phyloP scores from a whole-genome alignment of 306 rosid species.

The Lablab purpureus region DNA sequence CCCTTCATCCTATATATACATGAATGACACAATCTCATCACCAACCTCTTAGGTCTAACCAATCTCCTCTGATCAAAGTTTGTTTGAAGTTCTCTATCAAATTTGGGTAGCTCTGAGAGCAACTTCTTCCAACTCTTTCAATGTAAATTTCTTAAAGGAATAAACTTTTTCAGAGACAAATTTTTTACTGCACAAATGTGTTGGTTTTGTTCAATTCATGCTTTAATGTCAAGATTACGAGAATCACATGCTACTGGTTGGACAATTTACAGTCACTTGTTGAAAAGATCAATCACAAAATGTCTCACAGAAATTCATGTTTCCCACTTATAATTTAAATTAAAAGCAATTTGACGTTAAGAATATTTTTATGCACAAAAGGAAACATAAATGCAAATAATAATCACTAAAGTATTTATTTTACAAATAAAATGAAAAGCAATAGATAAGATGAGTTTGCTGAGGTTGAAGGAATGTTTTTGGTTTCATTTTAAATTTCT shows the following conservation, averaged over 20 bases:
- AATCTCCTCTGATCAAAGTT: conserved; percentile 34
- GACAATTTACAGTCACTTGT: background rate
- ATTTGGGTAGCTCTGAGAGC: conserved; percentile 45
- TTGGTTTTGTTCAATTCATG: conserved; percentile 25
- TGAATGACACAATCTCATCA: conserved; percentile 47
- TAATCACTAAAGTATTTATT: background rate
- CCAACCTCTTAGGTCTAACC: conserved; percentile 54
- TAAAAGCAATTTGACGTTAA: background rate
- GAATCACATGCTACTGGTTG: background rate
- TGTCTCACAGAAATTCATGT: background rate
- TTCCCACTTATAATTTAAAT: background rate
- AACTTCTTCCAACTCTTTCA: conserved; percentile 51
- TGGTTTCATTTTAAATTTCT: background rate
- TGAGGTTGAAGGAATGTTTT: background rate
- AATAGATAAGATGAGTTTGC: background rate
- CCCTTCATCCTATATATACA: background rate
- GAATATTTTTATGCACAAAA: background rate
- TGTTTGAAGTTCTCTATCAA: conserved; percentile 48
- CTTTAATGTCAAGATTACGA: conserved; percentile 3
- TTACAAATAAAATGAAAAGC: background rate
- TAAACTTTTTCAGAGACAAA: too few relatives aligned
- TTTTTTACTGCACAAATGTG: background rate
- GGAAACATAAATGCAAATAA: background rate
- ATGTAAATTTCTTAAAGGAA: background rate
- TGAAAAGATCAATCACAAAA: background rate